These are phyloP conservation scores for Cardamine occulta DNA, from an alignment of 345 rosid species.

Conservation along the genomic window DNA sequence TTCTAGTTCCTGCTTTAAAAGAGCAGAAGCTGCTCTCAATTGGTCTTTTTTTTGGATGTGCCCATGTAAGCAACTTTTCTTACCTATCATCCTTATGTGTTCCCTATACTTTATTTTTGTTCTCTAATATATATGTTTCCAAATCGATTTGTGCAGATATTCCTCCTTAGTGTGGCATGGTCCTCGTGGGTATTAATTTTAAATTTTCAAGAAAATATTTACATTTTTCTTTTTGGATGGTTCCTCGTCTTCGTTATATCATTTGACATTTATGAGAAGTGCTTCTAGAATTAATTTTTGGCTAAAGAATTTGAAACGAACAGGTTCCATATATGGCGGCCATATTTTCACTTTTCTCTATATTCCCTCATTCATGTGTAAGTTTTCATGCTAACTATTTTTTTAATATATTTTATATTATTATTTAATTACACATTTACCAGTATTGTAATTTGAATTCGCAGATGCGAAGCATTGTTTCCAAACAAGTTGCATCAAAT, in stretches of 20 bases:
- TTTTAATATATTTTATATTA: neutral
- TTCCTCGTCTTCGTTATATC: neutral
- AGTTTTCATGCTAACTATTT: slow-evolving; percentile 43
- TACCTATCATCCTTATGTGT: neutral
- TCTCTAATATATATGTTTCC: neutral
- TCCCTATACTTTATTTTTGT: too few relatives aligned
- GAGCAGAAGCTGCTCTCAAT: slow-evolving; percentile 77
- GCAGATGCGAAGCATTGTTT: slow-evolving; percentile 87
- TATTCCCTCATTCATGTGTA: slow-evolving; percentile 80
- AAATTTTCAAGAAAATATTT: slow-evolving; percentile 5
- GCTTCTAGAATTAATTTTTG: neutral
- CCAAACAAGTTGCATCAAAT: slow-evolving; percentile 76
- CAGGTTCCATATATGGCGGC: slow-evolving; percentile 90
- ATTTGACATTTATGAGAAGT: neutral
- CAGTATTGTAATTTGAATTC: neutral
- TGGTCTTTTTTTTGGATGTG: slow-evolving; percentile 73
- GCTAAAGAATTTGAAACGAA: slow-evolving; percentile 34
- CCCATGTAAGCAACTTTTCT: slow-evolving; percentile 57
- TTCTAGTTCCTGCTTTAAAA: slow-evolving; percentile 70
- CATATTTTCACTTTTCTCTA: slow-evolving; percentile 57
- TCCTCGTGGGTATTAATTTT: slow-evolving; percentile 66
- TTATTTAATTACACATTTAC: neutral
- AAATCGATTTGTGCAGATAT: slow-evolving; percentile 57
- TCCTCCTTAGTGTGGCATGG: slow-evolving; percentile 86
- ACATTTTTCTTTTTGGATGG: neutral